Base-by-base conservation (phyloP, 2,329 filamentous ascomycete species). In the Aureobasidium sp. region DNA sequence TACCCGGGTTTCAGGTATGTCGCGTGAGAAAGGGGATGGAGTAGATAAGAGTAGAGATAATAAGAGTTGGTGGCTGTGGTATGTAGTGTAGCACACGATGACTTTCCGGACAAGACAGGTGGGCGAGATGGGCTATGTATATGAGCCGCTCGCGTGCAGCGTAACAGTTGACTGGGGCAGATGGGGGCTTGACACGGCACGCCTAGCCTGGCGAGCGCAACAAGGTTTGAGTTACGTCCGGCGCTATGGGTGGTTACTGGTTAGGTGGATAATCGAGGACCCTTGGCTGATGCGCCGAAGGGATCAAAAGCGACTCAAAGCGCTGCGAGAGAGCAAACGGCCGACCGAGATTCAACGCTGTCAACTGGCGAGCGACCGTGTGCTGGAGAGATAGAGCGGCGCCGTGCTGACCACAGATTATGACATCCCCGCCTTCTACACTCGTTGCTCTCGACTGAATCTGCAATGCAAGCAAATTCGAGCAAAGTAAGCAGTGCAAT, bases 151-250 rank as follows among this genome's bases (percentile, higher is more conserved):
- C 53, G 27, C 39, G 37, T 59, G 54, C 41, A 47, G 44, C 41
- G 29, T 10, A 47, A 59, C 44, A 41, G 39, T 41, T 29, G 48
- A 49, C 39, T 59, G 57, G 57, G 57, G 57, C 44, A 59, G 57
- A 59, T 37, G 37, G 57, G 55, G 55, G 45, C 45, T 47, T 50
- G 45, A 59, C 57, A 59, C 57, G 57, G 57, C 57, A 59, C 57
- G 57, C 57, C 57, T 59, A 49, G 55, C 42, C 41, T 47, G 32
- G 45, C 55, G 55, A 59, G 29, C 54, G 25, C 37, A 37, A 50
- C 57, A 59, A 59, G 57, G 57, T 59, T 59, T 42, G 48, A 36
- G 16, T 59, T 59, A 59, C 57, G 57, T 50, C 44, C 57, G 57
- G 54, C 54, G 54, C 54, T 58, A 58, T 58, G 54, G 50, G 36